Conservation (phyloP, 257 asterid genomes). For the Lycium barbarum region DNA sequence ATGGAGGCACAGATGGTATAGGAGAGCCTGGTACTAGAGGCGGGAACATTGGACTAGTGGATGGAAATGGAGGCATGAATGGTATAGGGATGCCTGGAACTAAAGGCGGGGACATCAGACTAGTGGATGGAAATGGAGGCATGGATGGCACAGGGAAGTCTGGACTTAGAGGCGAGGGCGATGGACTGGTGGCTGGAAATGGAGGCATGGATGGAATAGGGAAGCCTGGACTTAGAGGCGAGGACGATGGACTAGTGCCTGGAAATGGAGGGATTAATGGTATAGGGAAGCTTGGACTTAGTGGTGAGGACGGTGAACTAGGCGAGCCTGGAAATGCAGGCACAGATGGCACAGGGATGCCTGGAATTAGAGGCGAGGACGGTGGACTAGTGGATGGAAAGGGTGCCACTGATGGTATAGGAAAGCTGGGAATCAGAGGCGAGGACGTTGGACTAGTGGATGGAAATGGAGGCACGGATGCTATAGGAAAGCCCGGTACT, state of each 20-base stretch:
- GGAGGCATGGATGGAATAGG: slow-evolving; percentile 34
- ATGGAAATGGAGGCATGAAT: slow-evolving; percentile 50
- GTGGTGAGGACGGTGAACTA: background rate
- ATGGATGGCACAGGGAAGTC: background rate
- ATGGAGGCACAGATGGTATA: slow-evolving; percentile 39
- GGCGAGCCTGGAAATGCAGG: background rate
- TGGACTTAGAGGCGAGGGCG: background rate
- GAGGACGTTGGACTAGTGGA: rapidly evolving
- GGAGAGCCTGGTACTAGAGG: background rate
- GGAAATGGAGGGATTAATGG: background rate
- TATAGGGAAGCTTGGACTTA: background rate
- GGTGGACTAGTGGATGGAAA: slow-evolving; percentile 17
- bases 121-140: background rate
- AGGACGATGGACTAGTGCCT: background rate
- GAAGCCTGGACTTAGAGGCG: background rate
- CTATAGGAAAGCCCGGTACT: background rate
- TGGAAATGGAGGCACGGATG: background rate
- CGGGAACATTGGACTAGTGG: slow-evolving; percentile 43
- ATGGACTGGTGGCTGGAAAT: slow-evolving; percentile 61
- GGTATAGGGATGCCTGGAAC: background rate
- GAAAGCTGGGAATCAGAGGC: background rate
- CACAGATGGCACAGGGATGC: background rate
- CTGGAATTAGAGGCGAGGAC: background rate
- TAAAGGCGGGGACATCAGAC: background rate
- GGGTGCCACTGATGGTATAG: background rate